Evolutionary conservation across 495 filamentous ascomycete genomes (phyloP), one percentile per base, ranked within the genome.

Genomic region (Lophium mytilinum): DNA sequence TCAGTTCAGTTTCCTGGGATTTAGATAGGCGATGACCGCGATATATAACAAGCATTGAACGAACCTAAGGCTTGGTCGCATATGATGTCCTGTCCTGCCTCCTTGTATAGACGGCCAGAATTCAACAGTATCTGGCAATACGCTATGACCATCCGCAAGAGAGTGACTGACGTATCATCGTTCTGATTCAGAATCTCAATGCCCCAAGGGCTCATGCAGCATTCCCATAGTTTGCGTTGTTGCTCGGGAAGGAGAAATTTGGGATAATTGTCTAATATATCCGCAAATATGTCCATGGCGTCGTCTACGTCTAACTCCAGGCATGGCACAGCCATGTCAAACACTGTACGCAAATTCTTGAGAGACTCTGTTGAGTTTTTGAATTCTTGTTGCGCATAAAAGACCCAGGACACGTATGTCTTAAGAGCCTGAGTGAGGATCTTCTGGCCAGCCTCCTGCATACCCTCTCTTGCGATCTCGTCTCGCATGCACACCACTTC

Each of bases 241-340:
- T 87, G 77, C 24, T 75, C 71, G 43, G 71, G 60, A 9, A 71
- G 75, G 46, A 89, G 78, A 67, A 88, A 86, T 35, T 70, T 71
- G 12, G 79, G 77, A 68, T 82, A 89, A 64, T 84, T 81, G 12
- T 72, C 73, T 11, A 90, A 73, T 19, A 83, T 72, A 50, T 88
- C 85, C 30, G 78, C 78, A 50, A 87, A 78, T 34, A 86, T 63
- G 43, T 87, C 86, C 37, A 83, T 74, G 8, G 85, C 76, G 12
- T 74, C 69, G 18, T 83, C 77, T 57, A 81, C 83, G 21, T 83
- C 66, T 36, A 77, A 71, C 17, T 77, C 73, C 24, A 90, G 74
- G 56, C 77, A 84, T 37, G 76, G 69, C 21, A 87, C 73, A 37
- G 80, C 77, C 7, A 76, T 70, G 33, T 74, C 71, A 8, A 81